These are phyloP conservation scores for Sporobolomyces roseus DNA, from an alignment of 768 basidiomycete genomes.

Conservation along the genomic window DNA sequence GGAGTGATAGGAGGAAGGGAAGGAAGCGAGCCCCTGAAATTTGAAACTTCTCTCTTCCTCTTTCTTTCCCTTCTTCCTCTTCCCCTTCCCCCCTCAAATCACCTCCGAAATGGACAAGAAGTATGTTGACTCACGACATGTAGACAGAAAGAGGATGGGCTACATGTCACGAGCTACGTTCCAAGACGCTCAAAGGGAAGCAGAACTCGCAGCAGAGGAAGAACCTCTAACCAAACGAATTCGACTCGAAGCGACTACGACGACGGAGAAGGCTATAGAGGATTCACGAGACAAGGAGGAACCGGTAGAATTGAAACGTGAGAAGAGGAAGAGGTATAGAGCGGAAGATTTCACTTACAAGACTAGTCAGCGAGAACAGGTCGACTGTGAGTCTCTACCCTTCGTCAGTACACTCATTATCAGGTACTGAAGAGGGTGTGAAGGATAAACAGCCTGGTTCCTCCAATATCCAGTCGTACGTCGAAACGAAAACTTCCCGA, in stretches of 20 bases:
- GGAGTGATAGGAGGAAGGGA: no score
- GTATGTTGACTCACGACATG: background rate
- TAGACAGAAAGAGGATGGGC: background rate
- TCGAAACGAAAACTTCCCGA: background rate
- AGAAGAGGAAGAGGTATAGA: background rate
- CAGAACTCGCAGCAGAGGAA: background rate
- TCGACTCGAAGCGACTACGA: no score
- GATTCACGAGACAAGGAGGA: background rate
- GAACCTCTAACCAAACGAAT: background rate
- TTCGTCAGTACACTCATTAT: no score
- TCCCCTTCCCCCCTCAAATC: no score
- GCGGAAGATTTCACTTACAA: constrained; percentile 13
- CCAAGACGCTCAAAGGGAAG: background rate
- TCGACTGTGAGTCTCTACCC: background rate
- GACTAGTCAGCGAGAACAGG: background rate
- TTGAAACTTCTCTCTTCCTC: background rate
- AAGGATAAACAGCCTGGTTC: constrained; percentile 18
- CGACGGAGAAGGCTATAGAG: no score
- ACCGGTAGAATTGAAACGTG: background rate
- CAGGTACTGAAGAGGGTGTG: no score
- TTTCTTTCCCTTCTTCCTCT: no score
- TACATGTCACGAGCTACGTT: background rate
- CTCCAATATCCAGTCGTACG: constrained; percentile 6
- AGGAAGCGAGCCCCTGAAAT: background rate
- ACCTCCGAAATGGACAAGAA: no score